These are phyloP conservation scores for Kuraishia piskuri DNA, from an alignment of 805 yeast species.

Conservation along the genomic window DNA sequence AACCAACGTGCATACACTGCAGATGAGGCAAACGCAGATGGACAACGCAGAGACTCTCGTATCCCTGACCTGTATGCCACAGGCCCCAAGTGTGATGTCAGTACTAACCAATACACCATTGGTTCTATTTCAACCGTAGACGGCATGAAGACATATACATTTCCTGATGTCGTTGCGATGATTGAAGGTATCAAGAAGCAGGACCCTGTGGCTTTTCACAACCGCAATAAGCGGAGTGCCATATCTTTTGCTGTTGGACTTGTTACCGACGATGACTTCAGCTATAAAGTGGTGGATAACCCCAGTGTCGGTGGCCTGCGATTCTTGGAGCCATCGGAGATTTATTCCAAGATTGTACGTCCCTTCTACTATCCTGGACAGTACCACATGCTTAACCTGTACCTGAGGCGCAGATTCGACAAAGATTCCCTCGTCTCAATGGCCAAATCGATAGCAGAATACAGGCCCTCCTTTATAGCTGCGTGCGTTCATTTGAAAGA, in stretches of 20 bases:
- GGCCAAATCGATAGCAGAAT: slow-evolving; percentile 84
- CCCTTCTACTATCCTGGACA: slow-evolving; percentile 92
- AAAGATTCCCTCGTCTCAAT: slow-evolving; percentile 64
- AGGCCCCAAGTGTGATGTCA: slow-evolving; percentile 41
- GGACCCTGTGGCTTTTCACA: slow-evolving; percentile 32
- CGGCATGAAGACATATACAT: slow-evolving; percentile 33
- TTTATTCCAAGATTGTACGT: slow-evolving; percentile 61
- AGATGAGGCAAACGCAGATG: neutral
- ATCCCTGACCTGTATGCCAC: slow-evolving; percentile 6
- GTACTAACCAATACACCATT: slow-evolving; percentile 60
- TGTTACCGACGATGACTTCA: slow-evolving; percentile 25
- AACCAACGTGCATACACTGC: neutral
- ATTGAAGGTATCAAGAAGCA: slow-evolving; percentile 28
- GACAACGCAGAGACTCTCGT: neutral
- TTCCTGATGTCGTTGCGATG: slow-evolving; percentile 51
- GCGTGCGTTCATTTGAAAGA: slow-evolving; percentile 83
- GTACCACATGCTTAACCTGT: slow-evolving; percentile 71
- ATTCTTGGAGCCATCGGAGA: slow-evolving; percentile 63
- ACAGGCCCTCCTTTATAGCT: slow-evolving; percentile 89
- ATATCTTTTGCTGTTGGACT: slow-evolving; percentile 42
- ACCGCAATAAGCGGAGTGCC: slow-evolving; percentile 24
- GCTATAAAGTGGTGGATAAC: slow-evolving; percentile 11
- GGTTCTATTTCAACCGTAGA: slow-evolving; percentile 34
- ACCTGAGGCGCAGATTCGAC: slow-evolving; percentile 63
- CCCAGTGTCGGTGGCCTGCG: slow-evolving; percentile 25